Evolutionary conservation across 73 alveolate species (phyloP).

Genomic region (Breviolum minutum): DNA sequence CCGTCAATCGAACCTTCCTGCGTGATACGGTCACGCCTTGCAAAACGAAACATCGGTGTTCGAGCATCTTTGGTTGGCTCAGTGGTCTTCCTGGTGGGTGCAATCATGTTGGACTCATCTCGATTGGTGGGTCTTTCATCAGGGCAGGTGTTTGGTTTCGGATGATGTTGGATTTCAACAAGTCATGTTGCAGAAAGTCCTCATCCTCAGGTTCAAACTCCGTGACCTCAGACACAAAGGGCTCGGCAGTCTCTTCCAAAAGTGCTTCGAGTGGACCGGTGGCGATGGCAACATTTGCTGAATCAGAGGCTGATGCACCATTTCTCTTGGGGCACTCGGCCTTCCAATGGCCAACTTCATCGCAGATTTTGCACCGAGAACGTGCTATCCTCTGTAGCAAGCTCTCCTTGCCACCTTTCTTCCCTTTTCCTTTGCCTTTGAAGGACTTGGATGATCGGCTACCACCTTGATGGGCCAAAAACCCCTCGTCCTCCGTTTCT

Average conservation of each 20-base stretch:
- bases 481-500: neutral
- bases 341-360: neutral
- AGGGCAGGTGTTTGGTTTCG: too few relatives aligned
- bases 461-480: conserved; percentile 2
- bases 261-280: neutral
- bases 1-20: neutral
- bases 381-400: neutral
- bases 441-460: too few relatives aligned
- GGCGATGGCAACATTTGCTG: neutral
- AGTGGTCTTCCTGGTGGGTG: neutral
- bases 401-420: neutral
- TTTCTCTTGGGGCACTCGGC: conserved; percentile 6
- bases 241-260: too few relatives aligned
- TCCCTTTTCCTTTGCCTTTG: neutral
- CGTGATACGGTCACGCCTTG: too few relatives aligned
- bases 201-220: too few relatives aligned
- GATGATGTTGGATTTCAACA: too few relatives aligned
- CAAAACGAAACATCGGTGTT: neutral
- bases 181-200: too few relatives aligned
- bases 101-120: too few relatives aligned
- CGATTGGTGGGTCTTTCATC: too few relatives aligned
- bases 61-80: too few relatives aligned
- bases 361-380: neutral
- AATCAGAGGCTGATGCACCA: neutral
- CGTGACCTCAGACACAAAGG: neutral